phyloP scores from a whole-genome alignment of 148 eudicot species.

The Rhododendron mucronatum region DNA sequence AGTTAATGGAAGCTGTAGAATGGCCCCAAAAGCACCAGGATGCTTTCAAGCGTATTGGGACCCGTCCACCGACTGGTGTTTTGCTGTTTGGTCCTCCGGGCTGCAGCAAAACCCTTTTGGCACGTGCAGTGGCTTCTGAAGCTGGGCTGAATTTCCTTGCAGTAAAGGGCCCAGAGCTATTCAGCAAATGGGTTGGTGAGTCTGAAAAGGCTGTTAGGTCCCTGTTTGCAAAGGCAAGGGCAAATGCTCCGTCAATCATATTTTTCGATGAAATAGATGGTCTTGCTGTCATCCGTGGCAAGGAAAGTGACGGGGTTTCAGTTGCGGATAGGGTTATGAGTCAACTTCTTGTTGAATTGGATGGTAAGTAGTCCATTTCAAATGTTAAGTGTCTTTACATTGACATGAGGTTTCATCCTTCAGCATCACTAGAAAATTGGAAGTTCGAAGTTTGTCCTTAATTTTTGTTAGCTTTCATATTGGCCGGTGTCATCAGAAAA shows the following conservation, averaged over 20 bases:
- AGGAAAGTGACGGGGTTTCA: slow-evolving; percentile 85
- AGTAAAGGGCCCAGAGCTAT: slow-evolving; percentile 95
- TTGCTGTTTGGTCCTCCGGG: slow-evolving; percentile 99
- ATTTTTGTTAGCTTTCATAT: neutral
- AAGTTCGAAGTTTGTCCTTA: neutral
- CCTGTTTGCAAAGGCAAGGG: slow-evolving; percentile 90
- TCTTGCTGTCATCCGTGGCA: slow-evolving; percentile 83
- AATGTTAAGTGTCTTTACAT: neutral
- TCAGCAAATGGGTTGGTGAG: slow-evolving; percentile 99
- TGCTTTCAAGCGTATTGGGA: slow-evolving; percentile 75
- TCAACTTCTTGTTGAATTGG: slow-evolving; percentile 88
- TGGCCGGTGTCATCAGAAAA: neutral
- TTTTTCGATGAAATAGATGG: slow-evolving; percentile 98
- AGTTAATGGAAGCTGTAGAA: slow-evolving; percentile 85
- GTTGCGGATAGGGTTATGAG: slow-evolving; percentile 94
- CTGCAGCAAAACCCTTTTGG: slow-evolving; percentile 97
- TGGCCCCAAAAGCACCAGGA: slow-evolving; percentile 96
- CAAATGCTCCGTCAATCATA: slow-evolving; percentile 85
- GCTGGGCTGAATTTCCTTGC: slow-evolving; percentile 90
- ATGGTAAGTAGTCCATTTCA: slow-evolving; percentile 44
- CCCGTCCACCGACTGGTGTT: slow-evolving; percentile 86
- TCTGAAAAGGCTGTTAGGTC: slow-evolving; percentile 92
- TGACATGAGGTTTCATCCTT: neutral
- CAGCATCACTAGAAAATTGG: neutral
- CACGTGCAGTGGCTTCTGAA: slow-evolving; percentile 97